These are phyloP conservation scores for Blastomyces silverae DNA, from an alignment of 2,329 filamentous ascomycete genomes.

Conservation along the genomic window DNA sequence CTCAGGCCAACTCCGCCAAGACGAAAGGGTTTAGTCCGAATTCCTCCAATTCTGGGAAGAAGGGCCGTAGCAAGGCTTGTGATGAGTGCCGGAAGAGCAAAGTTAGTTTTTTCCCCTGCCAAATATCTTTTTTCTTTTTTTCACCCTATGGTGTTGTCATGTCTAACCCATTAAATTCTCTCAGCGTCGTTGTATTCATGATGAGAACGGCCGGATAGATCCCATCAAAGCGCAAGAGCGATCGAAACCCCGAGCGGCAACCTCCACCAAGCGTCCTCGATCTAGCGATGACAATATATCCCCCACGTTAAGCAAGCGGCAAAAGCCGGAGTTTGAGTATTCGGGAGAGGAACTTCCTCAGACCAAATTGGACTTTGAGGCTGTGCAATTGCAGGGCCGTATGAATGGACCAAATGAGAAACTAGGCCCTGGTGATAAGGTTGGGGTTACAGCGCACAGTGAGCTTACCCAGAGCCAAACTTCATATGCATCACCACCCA, in stretches of 20 bases:
- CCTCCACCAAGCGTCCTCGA: conserved; percentile 50
- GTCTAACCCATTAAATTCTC: conserved; percentile 13
- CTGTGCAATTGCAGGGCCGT: not conserved
- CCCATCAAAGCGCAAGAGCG: conserved; percentile 57
- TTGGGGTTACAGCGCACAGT: conserved; percentile 15
- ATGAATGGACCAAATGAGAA: conserved; percentile 13
- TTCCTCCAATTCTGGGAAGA: conserved; percentile 40
- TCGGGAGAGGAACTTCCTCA: conserved; percentile 18
- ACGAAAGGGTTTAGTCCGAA: conserved; percentile 31
- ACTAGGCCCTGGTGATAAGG: conserved; percentile 12
- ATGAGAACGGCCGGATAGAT: conserved; percentile 58
- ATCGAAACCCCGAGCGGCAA: conserved; percentile 53
- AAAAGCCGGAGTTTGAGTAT: conserved; percentile 33
- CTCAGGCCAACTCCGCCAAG: conserved; percentile 16
- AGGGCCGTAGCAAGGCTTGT: conserved; percentile 58
- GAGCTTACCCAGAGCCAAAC: conserved; percentile 24
- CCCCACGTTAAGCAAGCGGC: conserved; percentile 28
- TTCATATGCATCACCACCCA: conserved; percentile 36
- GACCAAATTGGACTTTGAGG: conserved; percentile 3
- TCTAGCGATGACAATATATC: conserved; percentile 37
- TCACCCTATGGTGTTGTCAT: conserved; percentile 24
- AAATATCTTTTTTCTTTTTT: conserved; percentile 9
- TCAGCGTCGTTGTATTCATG: conserved; percentile 60
- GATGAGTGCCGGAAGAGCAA: conserved; percentile 62
- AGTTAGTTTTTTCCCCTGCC: conserved; percentile 39